These are phyloP conservation scores for Annulohypoxylon maeteangense DNA, from an alignment of 495 filamentous ascomycete genomes.

Conservation along the genomic window DNA sequence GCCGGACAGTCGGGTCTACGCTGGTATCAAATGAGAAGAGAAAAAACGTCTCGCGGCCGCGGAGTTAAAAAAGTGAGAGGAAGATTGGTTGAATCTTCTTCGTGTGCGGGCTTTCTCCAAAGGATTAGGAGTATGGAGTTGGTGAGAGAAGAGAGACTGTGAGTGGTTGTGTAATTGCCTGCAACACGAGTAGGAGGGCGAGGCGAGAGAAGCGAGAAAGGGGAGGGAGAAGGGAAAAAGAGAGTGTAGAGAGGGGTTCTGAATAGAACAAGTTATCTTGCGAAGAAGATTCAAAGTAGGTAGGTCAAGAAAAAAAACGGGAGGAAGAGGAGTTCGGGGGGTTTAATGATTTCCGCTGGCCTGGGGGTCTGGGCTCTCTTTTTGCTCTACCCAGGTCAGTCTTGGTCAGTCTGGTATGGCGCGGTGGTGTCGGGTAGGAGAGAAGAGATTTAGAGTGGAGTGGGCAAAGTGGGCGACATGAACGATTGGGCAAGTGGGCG, in stretches of 20 bases:
- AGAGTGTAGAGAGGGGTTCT: slow-evolving; percentile 45
- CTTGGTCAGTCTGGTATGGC: slow-evolving; percentile 5
- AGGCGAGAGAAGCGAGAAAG: slow-evolving; percentile 31
- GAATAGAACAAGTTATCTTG: slow-evolving; percentile 50
- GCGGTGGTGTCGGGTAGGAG: slow-evolving; percentile 42
- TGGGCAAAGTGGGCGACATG: slow-evolving; percentile 13
- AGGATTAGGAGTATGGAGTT: slow-evolving; percentile 23
- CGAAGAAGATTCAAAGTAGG: slow-evolving; percentile 46
- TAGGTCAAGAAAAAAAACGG: slow-evolving; percentile 44
- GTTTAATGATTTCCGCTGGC: slow-evolving; percentile 51
- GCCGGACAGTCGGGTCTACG: slow-evolving; percentile 49
- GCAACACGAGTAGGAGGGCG: slow-evolving; percentile 47
- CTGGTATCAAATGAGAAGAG: slow-evolving; percentile 45
- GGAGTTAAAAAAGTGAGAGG: slow-evolving; percentile 28
- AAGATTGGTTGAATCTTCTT: slow-evolving; percentile 26
- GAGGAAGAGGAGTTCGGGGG: slow-evolving; percentile 46
- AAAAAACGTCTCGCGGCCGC: slow-evolving; percentile 45
- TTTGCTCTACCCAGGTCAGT: slow-evolving; percentile 6
- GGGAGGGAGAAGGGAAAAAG: slow-evolving; percentile 37
- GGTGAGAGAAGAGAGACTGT: slow-evolving; percentile 15
- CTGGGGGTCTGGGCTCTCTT: slow-evolving; percentile 31
- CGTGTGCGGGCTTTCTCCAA: slow-evolving; percentile 28
- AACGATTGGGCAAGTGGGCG: not conserved
- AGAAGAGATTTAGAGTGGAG: slow-evolving; percentile 46
- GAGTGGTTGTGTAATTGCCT: slow-evolving; percentile 41